Evolutionary conservation across 495 filamentous ascomycete species (phyloP), one percentile per base, ranked within the genome.

Genomic region (Clohesyomyces aquaticus): DNA sequence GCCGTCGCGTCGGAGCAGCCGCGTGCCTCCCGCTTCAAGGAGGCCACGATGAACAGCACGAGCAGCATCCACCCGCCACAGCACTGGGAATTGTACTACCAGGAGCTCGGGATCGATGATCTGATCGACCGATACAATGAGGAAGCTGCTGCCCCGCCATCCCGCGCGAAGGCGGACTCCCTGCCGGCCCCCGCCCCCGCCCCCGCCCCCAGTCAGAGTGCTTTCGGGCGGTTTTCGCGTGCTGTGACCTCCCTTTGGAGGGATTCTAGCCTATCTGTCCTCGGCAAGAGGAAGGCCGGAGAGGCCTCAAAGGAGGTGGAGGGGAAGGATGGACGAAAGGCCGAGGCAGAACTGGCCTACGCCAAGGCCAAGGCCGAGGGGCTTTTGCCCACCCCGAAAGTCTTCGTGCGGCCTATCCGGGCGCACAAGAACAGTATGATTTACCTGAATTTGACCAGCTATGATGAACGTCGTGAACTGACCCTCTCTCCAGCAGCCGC

Each of bases 341-440:
- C 76, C 83, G 22, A 78, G 65, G 84, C 81, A 0, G 81, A 84
- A 68, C 71, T 73, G 58, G 79, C 82, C 0, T 90, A 90, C 71
- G 80, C 81, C 4, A 79, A 86, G 68, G 70, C 88, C 59, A 89
- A 90, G 74, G 77, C 78, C 58, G 74, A 75, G 11, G 85, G 86
- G 0, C 84, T 83, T 54, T 75, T 82, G 61, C 63, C 38, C 35
- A 41, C 43, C 18, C 49, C 68, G 11, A 68, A 64, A 47, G 63
- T 66, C n/a, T 66, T 66, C 42, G 16, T 56, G 19, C 43, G 47
- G 9, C 58, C 71, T 18, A 55, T 50, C 2, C 48, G 23, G 19
- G 28, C 29, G 19, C 48, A 56, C 23, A 29, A 51, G 21, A 21
- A 14, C 14, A 42, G 38, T 38, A 55, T 46, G 61, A 49, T 27